Conservation (phyloP, 176 grass and related monocot genomes). For the Puya raimondii region DNA sequence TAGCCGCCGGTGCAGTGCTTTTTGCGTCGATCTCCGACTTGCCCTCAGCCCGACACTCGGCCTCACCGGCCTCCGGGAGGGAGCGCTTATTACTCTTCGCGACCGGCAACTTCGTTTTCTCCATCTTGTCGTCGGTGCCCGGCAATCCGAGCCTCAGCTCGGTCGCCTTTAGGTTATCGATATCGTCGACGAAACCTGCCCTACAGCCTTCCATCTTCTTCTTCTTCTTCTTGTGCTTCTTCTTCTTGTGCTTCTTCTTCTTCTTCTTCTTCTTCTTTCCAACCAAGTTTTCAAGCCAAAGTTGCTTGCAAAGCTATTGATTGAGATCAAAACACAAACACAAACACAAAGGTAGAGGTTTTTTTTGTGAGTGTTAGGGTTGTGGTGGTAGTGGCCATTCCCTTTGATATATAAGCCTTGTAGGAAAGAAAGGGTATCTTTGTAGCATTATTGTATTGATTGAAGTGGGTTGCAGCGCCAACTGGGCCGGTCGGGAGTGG, state of each 20-base stretch:
- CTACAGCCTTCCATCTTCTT: constrained; percentile 33
- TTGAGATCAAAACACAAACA: not conserved
- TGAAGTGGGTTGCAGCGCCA: not conserved
- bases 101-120: constrained; percentile 8
- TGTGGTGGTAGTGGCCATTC: constrained; percentile 2
- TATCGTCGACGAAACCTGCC: constrained; percentile 22
- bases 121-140: constrained; percentile 31
- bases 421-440: not conserved
- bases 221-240: not conserved
- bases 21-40: constrained; percentile 10
- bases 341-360: no score
- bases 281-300: not conserved
- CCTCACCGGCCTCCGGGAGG: not conserved
- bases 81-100: constrained; percentile 44
- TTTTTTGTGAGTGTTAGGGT: no score
- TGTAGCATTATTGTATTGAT: no score
- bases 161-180: constrained; percentile 65
- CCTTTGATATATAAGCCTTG: not conserved
- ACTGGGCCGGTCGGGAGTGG: not conserved
- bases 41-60: constrained; percentile 5
- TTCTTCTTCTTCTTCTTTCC: not conserved
- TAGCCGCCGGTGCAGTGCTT: constrained; percentile 29
- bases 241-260: not conserved
- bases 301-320: not conserved
- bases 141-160: constrained; percentile 93